phyloP scores from a whole-genome alignment of 2,329 filamentous ascomycete genomes.

The Aphanoascus verrucosus region DNA sequence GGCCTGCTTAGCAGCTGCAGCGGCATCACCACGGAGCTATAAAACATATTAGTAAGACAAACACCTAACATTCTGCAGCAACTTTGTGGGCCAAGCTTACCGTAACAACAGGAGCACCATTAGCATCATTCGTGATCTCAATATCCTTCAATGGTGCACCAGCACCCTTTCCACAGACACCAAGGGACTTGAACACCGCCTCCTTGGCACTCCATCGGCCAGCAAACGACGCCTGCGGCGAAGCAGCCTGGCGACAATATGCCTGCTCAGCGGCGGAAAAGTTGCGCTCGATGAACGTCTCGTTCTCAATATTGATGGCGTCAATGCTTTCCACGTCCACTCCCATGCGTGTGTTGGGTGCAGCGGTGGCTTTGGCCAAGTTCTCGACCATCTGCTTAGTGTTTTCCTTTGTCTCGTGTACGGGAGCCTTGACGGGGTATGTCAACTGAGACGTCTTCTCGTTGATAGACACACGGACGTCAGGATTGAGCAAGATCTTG shows the following conservation, averaged over 20 bases:
- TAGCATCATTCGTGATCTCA: slow-evolving; percentile 73
- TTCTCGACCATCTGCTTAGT: slow-evolving; percentile 68
- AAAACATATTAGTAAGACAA: slow-evolving; percentile 30
- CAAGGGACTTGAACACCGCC: slow-evolving; percentile 93
- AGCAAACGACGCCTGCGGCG: slow-evolving; percentile 80
- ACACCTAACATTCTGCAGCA: background rate
- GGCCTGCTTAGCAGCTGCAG: slow-evolving; percentile 69
- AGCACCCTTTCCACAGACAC: slow-evolving; percentile 74
- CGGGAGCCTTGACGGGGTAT: slow-evolving; percentile 59
- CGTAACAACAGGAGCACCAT: slow-evolving; percentile 70
- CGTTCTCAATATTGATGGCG: slow-evolving; percentile 83
- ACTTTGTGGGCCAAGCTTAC: slow-evolving; percentile 48
- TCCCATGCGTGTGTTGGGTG: slow-evolving; percentile 65
- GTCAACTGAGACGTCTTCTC: slow-evolving; percentile 74
- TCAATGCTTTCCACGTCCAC: slow-evolving; percentile 87
- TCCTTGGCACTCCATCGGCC: slow-evolving; percentile 97
- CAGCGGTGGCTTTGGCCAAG: slow-evolving; percentile 55
- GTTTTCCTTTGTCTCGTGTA: slow-evolving; percentile 48
- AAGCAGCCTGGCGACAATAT: slow-evolving; percentile 72
- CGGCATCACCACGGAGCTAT: slow-evolving; percentile 77
- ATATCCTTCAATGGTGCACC: slow-evolving; percentile 89
- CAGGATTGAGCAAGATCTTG: slow-evolving; percentile 85
- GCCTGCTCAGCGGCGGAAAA: slow-evolving; percentile 75
- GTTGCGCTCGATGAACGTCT: slow-evolving; percentile 89
- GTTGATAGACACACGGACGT: slow-evolving; percentile 72